phyloP scores from a whole-genome alignment of 208 protist genomes.

The Plasmodiophora brassicae region DNA sequence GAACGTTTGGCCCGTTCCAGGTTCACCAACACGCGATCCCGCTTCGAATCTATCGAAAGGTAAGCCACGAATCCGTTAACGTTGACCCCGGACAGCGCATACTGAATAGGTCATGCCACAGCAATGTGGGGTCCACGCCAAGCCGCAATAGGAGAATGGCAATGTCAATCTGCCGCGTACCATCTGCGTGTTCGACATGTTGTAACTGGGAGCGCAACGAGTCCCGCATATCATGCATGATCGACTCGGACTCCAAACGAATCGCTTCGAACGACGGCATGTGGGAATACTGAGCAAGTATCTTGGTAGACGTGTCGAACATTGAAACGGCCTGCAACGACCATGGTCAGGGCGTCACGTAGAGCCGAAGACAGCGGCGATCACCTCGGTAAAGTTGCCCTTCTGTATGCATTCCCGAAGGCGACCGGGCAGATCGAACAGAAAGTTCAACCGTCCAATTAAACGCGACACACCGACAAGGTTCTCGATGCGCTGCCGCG shows the following conservation, averaged over 20 bases:
- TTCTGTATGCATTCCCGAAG: not conserved
- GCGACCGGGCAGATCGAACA: slow-evolving; percentile 36
- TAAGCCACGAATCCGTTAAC: too few species aligned
- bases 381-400: not conserved
- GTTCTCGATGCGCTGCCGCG: slow-evolving; percentile 6
- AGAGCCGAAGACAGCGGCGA: too few species aligned
- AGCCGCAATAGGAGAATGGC: not conserved
- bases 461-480: slow-evolving; percentile 34
- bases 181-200: not conserved
- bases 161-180: not conserved
- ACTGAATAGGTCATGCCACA: slow-evolving; percentile 3
- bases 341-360: too few species aligned
- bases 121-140: not conserved
- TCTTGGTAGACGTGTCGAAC: not conserved
- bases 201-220: not conserved
- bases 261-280: not conserved
- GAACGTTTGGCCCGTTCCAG: not conserved
- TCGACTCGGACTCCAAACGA: not conserved
- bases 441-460: slow-evolving; percentile 29
- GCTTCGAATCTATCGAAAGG: not conserved
- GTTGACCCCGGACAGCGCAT: not conserved
- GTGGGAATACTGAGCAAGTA: not conserved
- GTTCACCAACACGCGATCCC: not conserved
- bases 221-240: not conserved
- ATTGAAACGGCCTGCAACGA: not conserved